These are phyloP conservation scores for Vaccinium macrocarpon DNA, from an alignment of 148 eudicot species.

Conservation along the genomic window DNA sequence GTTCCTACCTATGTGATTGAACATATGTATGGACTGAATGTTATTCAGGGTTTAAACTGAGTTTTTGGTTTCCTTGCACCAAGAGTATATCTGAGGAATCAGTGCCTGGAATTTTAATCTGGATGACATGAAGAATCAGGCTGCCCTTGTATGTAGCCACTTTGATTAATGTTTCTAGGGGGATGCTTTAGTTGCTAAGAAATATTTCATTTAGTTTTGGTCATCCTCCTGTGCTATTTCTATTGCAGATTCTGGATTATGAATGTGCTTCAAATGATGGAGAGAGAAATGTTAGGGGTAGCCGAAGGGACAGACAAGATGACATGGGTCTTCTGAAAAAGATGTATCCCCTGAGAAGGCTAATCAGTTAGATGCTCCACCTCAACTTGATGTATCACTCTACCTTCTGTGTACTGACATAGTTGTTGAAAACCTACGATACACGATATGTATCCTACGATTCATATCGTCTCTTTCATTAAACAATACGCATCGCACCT, in stretches of 20 bases:
- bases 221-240: background rate
- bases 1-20: background rate
- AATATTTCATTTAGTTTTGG: background rate
- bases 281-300: constrained; percentile 32
- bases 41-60: constrained; percentile 11
- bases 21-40: background rate
- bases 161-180: background rate
- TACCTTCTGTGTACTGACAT: background rate
- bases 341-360: constrained; percentile 41
- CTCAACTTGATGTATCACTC: constrained; percentile 54
- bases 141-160: constrained; percentile 69
- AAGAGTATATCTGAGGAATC: constrained; percentile 96
- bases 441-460: too few species aligned
- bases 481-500: too few species aligned
- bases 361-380: constrained; percentile 47
- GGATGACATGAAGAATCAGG: constrained; percentile 93
- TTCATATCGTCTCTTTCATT: too few species aligned
- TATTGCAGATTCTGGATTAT: constrained; percentile 70
- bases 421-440: too few species aligned
- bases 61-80: constrained; percentile 48
- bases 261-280: constrained; percentile 41
- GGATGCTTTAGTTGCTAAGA: constrained; percentile 1
- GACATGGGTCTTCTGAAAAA: constrained; percentile 34
- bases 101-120: constrained; percentile 98
- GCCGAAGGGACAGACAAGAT: constrained; percentile 34